These are phyloP conservation scores for Venturia pyrina DNA, from an alignment of 2,329 filamentous ascomycete species.

Conservation along the genomic window DNA sequence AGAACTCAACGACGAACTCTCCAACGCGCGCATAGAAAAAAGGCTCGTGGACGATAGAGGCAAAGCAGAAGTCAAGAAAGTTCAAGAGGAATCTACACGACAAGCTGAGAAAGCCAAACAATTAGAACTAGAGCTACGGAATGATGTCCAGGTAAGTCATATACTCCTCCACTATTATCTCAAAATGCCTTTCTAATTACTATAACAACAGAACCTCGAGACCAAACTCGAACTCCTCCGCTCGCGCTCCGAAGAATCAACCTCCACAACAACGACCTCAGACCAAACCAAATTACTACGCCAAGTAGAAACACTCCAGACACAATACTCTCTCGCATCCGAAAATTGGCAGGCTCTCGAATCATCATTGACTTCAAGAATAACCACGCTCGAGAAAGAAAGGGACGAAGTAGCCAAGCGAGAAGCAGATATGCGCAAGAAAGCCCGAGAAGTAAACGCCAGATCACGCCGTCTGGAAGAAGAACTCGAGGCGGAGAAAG, in stretches of 20 bases:
- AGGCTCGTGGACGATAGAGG: constrained; percentile 62
- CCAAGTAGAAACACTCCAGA: constrained; percentile 91
- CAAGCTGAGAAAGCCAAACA: constrained; percentile 60
- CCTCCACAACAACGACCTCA: constrained; percentile 71
- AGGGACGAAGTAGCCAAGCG: constrained; percentile 74
- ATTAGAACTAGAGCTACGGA: constrained; percentile 66
- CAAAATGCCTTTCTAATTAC: constrained; percentile 14
- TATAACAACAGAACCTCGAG: constrained; percentile 54
- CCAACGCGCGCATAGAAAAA: constrained; percentile 62
- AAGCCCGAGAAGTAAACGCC: constrained; percentile 71
- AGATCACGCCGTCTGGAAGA: constrained; percentile 65
- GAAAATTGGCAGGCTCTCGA: constrained; percentile 98
- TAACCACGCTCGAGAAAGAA: constrained; percentile 76
- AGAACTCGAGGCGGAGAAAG: constrained; percentile 63
- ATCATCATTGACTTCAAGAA: constrained; percentile 66
- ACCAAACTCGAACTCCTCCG: constrained; percentile 84
- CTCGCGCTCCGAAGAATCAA: constrained; percentile 76
- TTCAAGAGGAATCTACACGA: constrained; percentile 62
- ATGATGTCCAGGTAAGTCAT: constrained; percentile 51
- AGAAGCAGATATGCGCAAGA: constrained; percentile 80
- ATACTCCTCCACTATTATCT: not conserved
- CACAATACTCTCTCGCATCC: constrained; percentile 85
- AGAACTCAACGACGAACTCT: constrained; percentile 54
- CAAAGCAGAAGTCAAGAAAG: constrained; percentile 57
- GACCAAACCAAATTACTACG: constrained; percentile 81